Base-by-base conservation (phyloP, 2,329 filamentous ascomycete genomes). In the Lachnellula hyalina region DNA sequence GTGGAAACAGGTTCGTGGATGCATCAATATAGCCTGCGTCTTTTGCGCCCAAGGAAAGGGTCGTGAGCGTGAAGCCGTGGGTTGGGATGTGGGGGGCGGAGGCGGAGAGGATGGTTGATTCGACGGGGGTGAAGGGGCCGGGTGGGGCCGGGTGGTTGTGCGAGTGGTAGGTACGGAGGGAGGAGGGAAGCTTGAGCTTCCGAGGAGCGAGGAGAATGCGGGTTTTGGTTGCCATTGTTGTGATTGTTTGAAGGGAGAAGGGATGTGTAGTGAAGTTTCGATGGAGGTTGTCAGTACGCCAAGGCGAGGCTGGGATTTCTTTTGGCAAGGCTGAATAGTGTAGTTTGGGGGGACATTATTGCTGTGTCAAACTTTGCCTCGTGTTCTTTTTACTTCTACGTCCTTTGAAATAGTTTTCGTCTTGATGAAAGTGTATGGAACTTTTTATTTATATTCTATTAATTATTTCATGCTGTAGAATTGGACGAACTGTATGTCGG, bases 21-120 rank as follows among this genome's bases (percentile, higher is more conserved):
- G 93, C 90, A 68, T 94, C 89, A 51, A 90, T 84, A 70, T 93
- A 96, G 45, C 92, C 91, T 17, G 86, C 84, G 66, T 96, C 90
- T 66, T 84, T 84, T 57, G 90, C 90, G 58, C 93, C 94, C 21
- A 88, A 80, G 44, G 82, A 81, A 9, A 99, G 79, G 0, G 92
- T 78, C 19, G 82, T 77, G 48, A 78, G 74, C 0, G 90, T 89
- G 78, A 97, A 99, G 69, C 94, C 94, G 70, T 90, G 81, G 49
- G 79, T 71, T 17, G 91, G 90, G 9, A 97, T 84, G 70, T 96
- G 88, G 32, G 74, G 70, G 64, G 94, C 83, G 17, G 92, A 87
- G n/a, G 90, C 84, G 46, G 86, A 79, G 59, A 99, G 87, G 68
- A 97, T 95, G 54, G 82, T 75, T 44, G 79, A 75, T 76, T 96